Base-by-base conservation (phyloP, 306 rosid genomes). In the Cucumis melo region DNA sequence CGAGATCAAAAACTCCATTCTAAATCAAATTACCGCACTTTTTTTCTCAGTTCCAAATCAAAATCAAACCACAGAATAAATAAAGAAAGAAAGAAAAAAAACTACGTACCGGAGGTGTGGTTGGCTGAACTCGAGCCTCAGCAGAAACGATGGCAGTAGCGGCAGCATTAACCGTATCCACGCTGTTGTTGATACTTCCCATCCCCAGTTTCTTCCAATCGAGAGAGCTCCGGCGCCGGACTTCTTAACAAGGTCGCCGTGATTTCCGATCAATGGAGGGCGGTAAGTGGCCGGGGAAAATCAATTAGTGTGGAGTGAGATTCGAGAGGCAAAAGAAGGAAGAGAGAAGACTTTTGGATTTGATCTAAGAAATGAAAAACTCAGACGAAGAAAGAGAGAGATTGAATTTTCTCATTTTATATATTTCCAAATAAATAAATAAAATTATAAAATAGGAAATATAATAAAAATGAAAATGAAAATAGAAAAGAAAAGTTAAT, bases 121-220 rank as follows among this genome's bases (percentile, higher is more conserved):
- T 55, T 0, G 98, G 98, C 81, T 90, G 98, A 34, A 84, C 91
- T 77, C 98, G 85, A 79, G 95, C 85, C 78, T 94, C 95, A 7
- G 98, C 97, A 17, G 93, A 78, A 81, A 89, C 85, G 82, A 94
- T 91, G 67, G 98, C 98, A 61, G 92, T 87, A 59, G 98, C 98
- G 12, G 98, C 98, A 8, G 98, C 97, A 86, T 84, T 89, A 55
- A 94, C 87, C 11, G 97, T 94, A 16, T 94, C 96, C 3, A 88
- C 89, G 84, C 96, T 94, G 81, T 83, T 83, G 80, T 83, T 82
- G 61, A 80, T 81, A 81, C 83, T 88, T 68, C 82, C 87, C 97
- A 91, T 94, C 76, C 16, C 32, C 80, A 36, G 5, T 27, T 70
- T 53, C 70, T 50, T 38, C 75, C 75, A 65, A 51, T 78, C 51